phyloP scores from a whole-genome alignment of 139 green algal genomes.

The Eudorina sp. region DNA sequence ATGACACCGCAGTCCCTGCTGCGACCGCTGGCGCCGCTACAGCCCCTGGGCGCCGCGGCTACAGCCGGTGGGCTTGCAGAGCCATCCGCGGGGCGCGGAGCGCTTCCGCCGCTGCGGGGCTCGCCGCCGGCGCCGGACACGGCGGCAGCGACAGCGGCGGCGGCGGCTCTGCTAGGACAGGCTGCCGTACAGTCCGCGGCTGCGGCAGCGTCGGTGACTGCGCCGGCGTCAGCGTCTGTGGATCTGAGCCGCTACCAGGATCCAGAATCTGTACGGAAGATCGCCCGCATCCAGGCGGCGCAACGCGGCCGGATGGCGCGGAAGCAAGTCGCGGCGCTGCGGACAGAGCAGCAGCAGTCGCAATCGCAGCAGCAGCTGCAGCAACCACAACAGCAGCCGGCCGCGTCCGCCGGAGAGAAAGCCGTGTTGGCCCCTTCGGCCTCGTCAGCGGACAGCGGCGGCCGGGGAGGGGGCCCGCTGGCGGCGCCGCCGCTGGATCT shows the following conservation, averaged over 20 bases:
- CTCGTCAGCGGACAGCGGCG: not conserved
- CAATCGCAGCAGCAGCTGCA: slow-evolving; percentile 1
- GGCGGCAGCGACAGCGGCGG: not conserved
- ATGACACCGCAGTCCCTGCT: slow-evolving; percentile 23
- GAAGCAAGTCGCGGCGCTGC: slow-evolving; percentile 1
- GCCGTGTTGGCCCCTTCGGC: no score
- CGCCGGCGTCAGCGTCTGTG: not conserved
- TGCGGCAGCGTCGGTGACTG: not conserved
- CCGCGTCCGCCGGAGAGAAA: not conserved
- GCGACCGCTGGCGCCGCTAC: not conserved
- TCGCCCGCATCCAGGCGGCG: slow-evolving; percentile 6
- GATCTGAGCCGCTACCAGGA: slow-evolving; percentile 26
- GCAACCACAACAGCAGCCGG: not conserved
- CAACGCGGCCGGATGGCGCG: not conserved
- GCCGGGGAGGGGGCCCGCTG: not conserved
- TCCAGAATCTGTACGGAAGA: not conserved
- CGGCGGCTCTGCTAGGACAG: no score
- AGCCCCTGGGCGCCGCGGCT: not conserved
- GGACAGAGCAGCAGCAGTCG: not conserved
- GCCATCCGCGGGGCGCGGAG: not conserved
- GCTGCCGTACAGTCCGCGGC: no score
- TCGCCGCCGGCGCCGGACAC: not conserved
- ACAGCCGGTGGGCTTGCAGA: not conserved
- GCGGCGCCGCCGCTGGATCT: not conserved
- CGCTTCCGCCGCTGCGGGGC: not conserved